Evolutionary conservation across 1,284 basidiomycete genomes (phyloP).

Genomic region (Leccinum pallidistipes): DNA sequence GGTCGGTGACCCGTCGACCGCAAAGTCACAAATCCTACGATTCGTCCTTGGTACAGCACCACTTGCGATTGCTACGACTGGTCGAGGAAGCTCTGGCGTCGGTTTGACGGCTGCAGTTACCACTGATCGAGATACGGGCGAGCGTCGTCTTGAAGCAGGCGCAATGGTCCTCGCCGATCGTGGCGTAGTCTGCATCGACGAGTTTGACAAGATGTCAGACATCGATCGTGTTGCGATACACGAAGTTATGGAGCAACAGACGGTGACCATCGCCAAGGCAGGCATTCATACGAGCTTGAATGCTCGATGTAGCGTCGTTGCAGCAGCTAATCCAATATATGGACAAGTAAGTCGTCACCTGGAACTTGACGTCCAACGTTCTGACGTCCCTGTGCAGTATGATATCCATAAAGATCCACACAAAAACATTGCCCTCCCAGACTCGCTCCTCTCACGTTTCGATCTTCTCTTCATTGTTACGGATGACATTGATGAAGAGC

Average conservation of each 20-base stretch:
- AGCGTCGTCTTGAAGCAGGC: conserved; percentile 94
- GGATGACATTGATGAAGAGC: conserved; percentile 94
- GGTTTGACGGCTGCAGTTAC: conserved; percentile 99
- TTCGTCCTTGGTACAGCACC: conserved; percentile 97
- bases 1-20: conserved; percentile 98
- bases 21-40: conserved; percentile 95
- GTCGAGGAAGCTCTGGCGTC: conserved; percentile 95
- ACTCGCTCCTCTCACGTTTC: conserved; percentile 98
- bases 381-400: conserved; percentile 60
- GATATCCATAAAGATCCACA: conserved; percentile 99
- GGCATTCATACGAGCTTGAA: conserved; percentile 99
- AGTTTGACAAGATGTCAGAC: conserved; percentile 99
- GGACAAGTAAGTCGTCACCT: conserved; percentile 69
- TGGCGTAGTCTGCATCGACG: conserved; percentile 99
- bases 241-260: conserved; percentile 99
- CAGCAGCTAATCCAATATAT: conserved; percentile 98
- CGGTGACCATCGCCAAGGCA: conserved; percentile 98
- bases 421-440: conserved; percentile 97
- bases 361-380: not conserved
- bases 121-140: conserved; percentile 96
- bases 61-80: conserved; percentile 97
- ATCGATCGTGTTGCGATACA: conserved; percentile 99
- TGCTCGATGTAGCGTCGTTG: conserved; percentile 96
- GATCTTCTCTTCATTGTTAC: conserved; percentile 98
- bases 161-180: conserved; percentile 99